Evolutionary conservation across 108 stramenopile species (phyloP).

Genomic region (Fragilariopsis cylindrus): DNA sequence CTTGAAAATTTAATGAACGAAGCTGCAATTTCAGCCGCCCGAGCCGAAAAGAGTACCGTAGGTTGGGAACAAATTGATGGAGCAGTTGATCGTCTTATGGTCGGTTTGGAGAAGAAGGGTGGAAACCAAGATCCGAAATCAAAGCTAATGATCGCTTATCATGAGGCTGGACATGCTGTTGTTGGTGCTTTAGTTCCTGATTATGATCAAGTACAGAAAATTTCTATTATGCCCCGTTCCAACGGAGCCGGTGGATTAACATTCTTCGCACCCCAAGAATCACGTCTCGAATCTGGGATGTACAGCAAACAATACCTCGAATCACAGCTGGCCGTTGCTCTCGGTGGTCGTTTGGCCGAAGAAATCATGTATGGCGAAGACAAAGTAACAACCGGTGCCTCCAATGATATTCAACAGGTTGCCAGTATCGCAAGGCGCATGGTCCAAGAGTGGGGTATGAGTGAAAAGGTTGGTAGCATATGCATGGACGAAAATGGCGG

Average conservation of each 20-base stretch:
- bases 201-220: constrained; percentile 97
- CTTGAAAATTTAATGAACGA: constrained; percentile 97
- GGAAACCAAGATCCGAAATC: constrained; percentile 74
- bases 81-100: constrained; percentile 96
- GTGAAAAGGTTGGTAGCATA: constrained; percentile 88
- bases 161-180: constrained; percentile 96
- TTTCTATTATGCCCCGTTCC: constrained; percentile 93
- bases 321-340: constrained; percentile 91
- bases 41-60: constrained; percentile 73
- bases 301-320: constrained; percentile 94
- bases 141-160: constrained; percentile 92
- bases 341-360: constrained; percentile 98
- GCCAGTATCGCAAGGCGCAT: constrained; percentile 93
- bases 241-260: constrained; percentile 94
- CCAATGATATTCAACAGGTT: constrained; percentile 96
- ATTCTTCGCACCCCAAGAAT: constrained; percentile 93
- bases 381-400: constrained; percentile 95
- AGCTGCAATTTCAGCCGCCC: constrained; percentile 93
- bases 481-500: constrained; percentile 60
- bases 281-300: constrained; percentile 90
- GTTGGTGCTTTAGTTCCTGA: constrained; percentile 88
- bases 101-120: constrained; percentile 95
- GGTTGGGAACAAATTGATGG: constrained; percentile 94
- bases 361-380: constrained; percentile 96
- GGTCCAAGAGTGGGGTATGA: constrained; percentile 98